Percentiles rank a stretch among this genome's conserved stretches.
phyloP scores from a whole-genome alignment of 1,284 basidiomycete genomes.

The Jaminaea rosea region DNA sequence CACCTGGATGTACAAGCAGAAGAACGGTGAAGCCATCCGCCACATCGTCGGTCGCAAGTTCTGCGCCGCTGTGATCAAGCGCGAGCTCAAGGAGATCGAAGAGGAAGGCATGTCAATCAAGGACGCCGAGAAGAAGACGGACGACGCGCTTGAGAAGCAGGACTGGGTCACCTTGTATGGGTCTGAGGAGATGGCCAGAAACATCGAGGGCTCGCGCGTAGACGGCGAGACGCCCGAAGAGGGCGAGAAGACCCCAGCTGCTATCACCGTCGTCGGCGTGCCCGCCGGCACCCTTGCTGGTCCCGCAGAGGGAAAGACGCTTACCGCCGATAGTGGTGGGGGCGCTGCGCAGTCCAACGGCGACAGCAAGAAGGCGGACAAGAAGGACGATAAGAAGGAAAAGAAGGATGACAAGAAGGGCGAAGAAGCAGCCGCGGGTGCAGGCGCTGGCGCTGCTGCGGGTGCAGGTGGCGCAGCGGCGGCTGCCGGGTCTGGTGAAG shows the following conservation, averaged over 20 bases:
- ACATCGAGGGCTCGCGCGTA: slow-evolving; percentile 10
- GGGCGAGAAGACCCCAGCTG: background rate
- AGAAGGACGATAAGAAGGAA: slow-evolving; percentile 11
- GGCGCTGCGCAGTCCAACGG: background rate
- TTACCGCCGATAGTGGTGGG: background rate
- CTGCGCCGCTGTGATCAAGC: slow-evolving; percentile 25
- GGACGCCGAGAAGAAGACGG: slow-evolving; percentile 10
- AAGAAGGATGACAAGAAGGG: slow-evolving; percentile 9
- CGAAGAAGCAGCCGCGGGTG: slow-evolving; percentile 11
- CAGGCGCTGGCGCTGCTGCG: slow-evolving; percentile 11
- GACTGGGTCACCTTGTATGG: slow-evolving; percentile 19
- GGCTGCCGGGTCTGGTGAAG: background rate
- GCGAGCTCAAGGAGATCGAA: slow-evolving; percentile 36
- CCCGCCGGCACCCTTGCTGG: slow-evolving; percentile 1
- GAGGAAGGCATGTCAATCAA: slow-evolving; percentile 7
- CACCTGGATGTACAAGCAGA: slow-evolving; percentile 42
- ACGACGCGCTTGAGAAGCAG: slow-evolving; percentile 6
- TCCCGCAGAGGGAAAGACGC: background rate
- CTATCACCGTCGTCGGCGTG: background rate
- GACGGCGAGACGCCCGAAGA: slow-evolving; percentile 3
- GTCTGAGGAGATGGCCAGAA: slow-evolving; percentile 8
- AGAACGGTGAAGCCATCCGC: slow-evolving; percentile 26
- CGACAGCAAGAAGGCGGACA: slow-evolving; percentile 3
- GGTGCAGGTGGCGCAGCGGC: slow-evolving; percentile 11
- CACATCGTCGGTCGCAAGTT: slow-evolving; percentile 34